Evolutionary conservation across 2,329 filamentous ascomycete genomes (phyloP).

Genomic region (Diaporthe citriasiana): DNA sequence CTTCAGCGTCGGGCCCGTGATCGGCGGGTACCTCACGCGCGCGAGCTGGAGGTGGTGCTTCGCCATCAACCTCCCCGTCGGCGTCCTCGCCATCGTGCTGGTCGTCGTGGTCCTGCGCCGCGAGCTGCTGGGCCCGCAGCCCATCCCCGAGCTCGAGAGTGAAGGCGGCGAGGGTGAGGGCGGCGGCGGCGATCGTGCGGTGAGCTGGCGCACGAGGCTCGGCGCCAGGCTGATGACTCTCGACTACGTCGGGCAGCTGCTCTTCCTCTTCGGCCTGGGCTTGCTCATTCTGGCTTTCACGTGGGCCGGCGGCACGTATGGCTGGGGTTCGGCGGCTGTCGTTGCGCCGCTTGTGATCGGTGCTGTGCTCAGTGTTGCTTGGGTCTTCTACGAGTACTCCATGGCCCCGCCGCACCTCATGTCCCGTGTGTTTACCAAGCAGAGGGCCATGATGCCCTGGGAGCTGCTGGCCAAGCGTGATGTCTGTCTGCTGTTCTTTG

Average conservation of each 20-base stretch:
- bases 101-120: slow-evolving; percentile 70
- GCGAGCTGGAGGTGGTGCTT: slow-evolving; percentile 77
- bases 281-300: slow-evolving; percentile 68
- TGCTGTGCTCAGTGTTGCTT: slow-evolving; percentile 55
- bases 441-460: slow-evolving; percentile 76
- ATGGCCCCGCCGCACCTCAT: slow-evolving; percentile 65
- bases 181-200: slow-evolving; percentile 42
- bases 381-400: slow-evolving; percentile 67
- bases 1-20: slow-evolving; percentile 72
- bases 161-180: slow-evolving; percentile 48
- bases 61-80: slow-evolving; percentile 72
- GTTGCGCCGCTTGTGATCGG: slow-evolving; percentile 64
- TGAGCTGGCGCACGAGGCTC: slow-evolving; percentile 50
- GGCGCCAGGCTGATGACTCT: slow-evolving; percentile 64
- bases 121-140: slow-evolving; percentile 69
- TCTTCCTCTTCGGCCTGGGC: slow-evolving; percentile 69
- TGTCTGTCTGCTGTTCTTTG: slow-evolving; percentile 71
- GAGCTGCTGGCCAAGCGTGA: slow-evolving; percentile 69
- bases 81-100: slow-evolving; percentile 63
- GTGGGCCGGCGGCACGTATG: slow-evolving; percentile 66
- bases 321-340: slow-evolving; percentile 65
- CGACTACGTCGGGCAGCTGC: slow-evolving; percentile 67
- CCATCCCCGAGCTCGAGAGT: slow-evolving; percentile 59
- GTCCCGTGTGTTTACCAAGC: slow-evolving; percentile 63
- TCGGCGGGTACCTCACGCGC: slow-evolving; percentile 70